These are phyloP conservation scores for Boletus rufocinnamomeus DNA, from an alignment of 768 basidiomycete species.

Conservation along the genomic window DNA sequence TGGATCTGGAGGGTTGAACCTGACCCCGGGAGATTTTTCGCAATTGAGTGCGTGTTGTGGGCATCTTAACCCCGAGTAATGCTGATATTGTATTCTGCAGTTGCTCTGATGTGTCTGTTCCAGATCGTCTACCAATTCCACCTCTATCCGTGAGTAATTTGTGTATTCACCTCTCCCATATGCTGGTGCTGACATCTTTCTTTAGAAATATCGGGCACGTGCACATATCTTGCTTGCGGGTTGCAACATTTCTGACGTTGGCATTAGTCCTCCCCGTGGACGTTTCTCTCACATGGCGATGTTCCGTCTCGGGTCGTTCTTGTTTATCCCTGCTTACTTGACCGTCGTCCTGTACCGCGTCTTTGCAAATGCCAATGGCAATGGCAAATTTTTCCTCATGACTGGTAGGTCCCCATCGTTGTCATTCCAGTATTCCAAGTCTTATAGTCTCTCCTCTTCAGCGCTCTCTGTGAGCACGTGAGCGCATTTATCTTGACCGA, in stretches of 20 bases:
- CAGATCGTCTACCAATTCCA: slow-evolving; percentile 93
- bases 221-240: not conserved
- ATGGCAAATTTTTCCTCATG: slow-evolving; percentile 83
- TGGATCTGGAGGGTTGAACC: slow-evolving; percentile 82
- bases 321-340: slow-evolving; percentile 91
- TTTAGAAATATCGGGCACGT: slow-evolving; percentile 65
- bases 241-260: slow-evolving; percentile 9
- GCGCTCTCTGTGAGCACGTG: slow-evolving; percentile 82
- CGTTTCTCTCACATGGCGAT: slow-evolving; percentile 84
- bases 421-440: not conserved
- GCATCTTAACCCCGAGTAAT: not conserved
- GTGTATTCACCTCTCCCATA: not conserved
- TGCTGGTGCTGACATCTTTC: not conserved
- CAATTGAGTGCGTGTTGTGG: slow-evolving; percentile 66
- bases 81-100: slow-evolving; percentile 40
- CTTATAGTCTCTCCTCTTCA: slow-evolving; percentile 32
- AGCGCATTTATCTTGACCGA: slow-evolving; percentile 29
- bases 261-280: slow-evolving; percentile 69
- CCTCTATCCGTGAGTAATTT: slow-evolving; percentile 73
- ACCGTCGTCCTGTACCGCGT: slow-evolving; percentile 72
- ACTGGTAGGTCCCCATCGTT: slow-evolving; percentile 48
- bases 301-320: slow-evolving; percentile 83
- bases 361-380: slow-evolving; percentile 67
- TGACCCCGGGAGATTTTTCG: slow-evolving; percentile 91
- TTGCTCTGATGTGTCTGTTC: slow-evolving; percentile 91